phyloP scores from a whole-genome alignment of 1,139 yeast species.

The Debaryomyces fabryi region DNA sequence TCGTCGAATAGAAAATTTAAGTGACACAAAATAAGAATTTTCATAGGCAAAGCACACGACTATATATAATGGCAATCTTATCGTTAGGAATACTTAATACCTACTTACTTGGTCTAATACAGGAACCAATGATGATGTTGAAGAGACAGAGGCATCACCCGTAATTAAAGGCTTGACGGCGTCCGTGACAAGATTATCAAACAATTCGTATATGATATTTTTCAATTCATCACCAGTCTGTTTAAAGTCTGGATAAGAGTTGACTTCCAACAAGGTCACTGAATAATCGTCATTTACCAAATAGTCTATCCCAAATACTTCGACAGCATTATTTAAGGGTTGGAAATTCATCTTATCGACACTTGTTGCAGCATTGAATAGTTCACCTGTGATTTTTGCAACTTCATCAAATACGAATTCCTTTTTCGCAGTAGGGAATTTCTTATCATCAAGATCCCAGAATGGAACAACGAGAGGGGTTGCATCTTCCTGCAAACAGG shows the following conservation, averaged over 20 bases:
- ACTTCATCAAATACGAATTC: constrained; percentile 54
- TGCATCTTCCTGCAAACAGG: constrained; percentile 74
- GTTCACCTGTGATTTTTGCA: constrained; percentile 62
- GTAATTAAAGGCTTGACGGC: constrained; percentile 22
- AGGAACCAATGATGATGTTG: constrained; percentile 11
- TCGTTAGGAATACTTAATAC: not conserved
- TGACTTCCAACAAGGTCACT: constrained; percentile 77
- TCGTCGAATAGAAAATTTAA: constrained; percentile 9
- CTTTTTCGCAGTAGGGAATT: constrained; percentile 24
- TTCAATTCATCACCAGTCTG: constrained; percentile 86
- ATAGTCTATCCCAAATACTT: constrained; percentile 87
- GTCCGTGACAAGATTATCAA: constrained; percentile 46
- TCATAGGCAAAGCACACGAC: constrained; percentile 9
- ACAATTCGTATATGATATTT: constrained; percentile 60
- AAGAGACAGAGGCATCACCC: not conserved
- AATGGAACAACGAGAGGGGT: constrained; percentile 64
- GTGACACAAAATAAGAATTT: constrained; percentile 9
- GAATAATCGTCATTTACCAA: constrained; percentile 58
- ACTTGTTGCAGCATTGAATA: constrained; percentile 80
- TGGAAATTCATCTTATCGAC: constrained; percentile 89
- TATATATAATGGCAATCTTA: not conserved
- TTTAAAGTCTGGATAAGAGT: constrained; percentile 94
- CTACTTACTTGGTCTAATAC: constrained; percentile 11
- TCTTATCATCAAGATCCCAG: constrained; percentile 56
- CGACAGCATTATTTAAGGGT: constrained; percentile 80